Percentiles rank a stretch among this genome's conserved stretches.
Evolutionary conservation across 1,284 basidiomycete genomes (phyloP).

Genomic region (Austroboletus novae-zelandiae): DNA sequence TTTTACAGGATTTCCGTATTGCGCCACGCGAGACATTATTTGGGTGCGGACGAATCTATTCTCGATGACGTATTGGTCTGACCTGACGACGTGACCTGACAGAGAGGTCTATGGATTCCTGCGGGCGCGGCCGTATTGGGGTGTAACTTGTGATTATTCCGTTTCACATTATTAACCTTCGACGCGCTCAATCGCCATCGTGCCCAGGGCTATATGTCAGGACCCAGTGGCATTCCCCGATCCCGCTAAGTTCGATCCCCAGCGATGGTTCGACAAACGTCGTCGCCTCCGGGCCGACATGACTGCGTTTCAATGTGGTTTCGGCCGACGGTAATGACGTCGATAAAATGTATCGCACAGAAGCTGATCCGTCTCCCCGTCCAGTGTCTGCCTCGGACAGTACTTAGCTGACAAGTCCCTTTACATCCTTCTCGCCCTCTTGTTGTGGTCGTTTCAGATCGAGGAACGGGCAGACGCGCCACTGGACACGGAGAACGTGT

Average conservation of each 20-base stretch:
- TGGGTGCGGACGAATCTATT: constrained; percentile 41
- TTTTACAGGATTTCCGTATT: constrained; percentile 49
- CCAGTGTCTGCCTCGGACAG: constrained; percentile 22
- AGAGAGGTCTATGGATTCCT: constrained; percentile 57
- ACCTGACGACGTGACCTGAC: background rate
- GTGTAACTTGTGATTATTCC: constrained; percentile 30
- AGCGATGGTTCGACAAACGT: constrained; percentile 52
- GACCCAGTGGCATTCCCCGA: constrained; percentile 58
- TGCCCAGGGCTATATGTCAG: constrained; percentile 45
- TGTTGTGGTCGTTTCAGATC: constrained; percentile 25
- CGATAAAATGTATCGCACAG: background rate
- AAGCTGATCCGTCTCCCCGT: no score
- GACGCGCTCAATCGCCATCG: background rate
- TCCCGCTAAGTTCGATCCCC: constrained; percentile 56
- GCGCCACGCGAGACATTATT: constrained; percentile 56
- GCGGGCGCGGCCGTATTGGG: constrained; percentile 56
- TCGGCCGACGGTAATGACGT: constrained; percentile 50
- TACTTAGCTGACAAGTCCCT: constrained; percentile 20
- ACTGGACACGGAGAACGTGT: constrained; percentile 7
- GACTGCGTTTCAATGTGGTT: constrained; percentile 54
- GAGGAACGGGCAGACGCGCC: constrained; percentile 10
- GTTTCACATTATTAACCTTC: background rate
- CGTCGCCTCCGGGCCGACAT: constrained; percentile 49
- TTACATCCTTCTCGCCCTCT: constrained; percentile 17
- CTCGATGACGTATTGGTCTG: background rate